A percentile compares a stretch with the other conserved stretches of the same genome.
Conservation (phyloP, 2,329 filamentous ascomycete genomes). For the Colletotrichum chrysophilum region DNA sequence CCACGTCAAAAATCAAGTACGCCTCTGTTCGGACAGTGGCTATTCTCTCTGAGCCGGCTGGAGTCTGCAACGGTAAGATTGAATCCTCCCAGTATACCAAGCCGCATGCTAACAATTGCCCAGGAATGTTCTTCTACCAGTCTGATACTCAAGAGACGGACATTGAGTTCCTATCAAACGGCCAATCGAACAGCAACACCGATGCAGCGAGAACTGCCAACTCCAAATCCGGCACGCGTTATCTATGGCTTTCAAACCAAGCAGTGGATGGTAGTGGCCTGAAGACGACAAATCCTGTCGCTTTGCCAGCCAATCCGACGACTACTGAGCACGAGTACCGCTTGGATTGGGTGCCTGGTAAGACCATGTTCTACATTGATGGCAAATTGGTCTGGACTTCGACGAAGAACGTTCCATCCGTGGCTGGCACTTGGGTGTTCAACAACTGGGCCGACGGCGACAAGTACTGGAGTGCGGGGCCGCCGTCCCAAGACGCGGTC, state of each 20-base stretch:
- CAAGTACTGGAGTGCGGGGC: slow-evolving; percentile 30
- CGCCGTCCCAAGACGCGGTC: slow-evolving; percentile 28
- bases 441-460: slow-evolving; percentile 36
- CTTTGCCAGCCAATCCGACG: slow-evolving; percentile 26
- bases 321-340: slow-evolving; percentile 33
- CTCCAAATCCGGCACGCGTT: not conserved
- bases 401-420: slow-evolving; percentile 26
- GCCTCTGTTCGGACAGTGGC: slow-evolving; percentile 32
- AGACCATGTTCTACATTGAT: slow-evolving; percentile 29
- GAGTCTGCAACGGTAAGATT: slow-evolving; percentile 32
- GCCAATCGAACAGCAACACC: slow-evolving; percentile 24
- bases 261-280: not conserved
- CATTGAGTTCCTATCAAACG: slow-evolving; percentile 34
- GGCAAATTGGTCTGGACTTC: slow-evolving; percentile 28
- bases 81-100: accelerated
- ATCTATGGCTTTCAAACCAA: not conserved
- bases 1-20: slow-evolving; percentile 28
- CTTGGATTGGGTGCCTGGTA: slow-evolving; percentile 30
- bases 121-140: slow-evolving; percentile 35
- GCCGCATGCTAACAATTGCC: not conserved
- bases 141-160: slow-evolving; percentile 31
- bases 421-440: slow-evolving; percentile 30
- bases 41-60: slow-evolving; percentile 29
- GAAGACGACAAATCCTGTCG: slow-evolving; percentile 7
- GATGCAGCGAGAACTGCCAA: not conserved